Conservation (phyloP, 345 rosid species). For the Combretum micranthum region DNA sequence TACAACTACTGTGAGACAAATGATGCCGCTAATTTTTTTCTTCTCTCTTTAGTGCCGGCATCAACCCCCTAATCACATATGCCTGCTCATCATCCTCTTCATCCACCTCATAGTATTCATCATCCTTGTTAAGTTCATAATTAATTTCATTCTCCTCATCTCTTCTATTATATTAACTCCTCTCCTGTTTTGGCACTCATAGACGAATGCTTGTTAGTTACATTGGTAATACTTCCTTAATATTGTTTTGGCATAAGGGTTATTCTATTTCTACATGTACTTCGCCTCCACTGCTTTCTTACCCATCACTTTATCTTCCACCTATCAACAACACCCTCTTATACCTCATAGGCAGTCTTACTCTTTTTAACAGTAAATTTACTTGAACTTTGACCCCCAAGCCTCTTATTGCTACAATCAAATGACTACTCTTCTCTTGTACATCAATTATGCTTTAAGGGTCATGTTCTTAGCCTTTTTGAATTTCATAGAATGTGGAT, state of each 20-base stretch:
- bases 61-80: background rate
- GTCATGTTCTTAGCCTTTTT: too few relatives aligned
- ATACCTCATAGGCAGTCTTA: too few relatives aligned
- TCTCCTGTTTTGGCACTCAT: too few relatives aligned
- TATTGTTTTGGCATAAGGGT: background rate
- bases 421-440: background rate
- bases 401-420: background rate
- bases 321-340: too few relatives aligned
- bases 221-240: background rate
- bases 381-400: background rate
- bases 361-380: background rate
- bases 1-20: background rate
- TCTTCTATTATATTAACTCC: too few relatives aligned
- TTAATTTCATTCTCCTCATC: too few relatives aligned
- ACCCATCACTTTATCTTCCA: too few relatives aligned
- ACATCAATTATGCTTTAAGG: background rate
- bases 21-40: too few relatives aligned
- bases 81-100: background rate
- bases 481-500: too few relatives aligned
- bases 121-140: background rate
- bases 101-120: background rate
- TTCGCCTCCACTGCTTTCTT: too few relatives aligned
- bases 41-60: background rate
- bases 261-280: background rate
- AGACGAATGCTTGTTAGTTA: background rate